Percentiles rank a stretch among this genome's conserved stretches.
phyloP scores from a whole-genome alignment of 176 grass and related monocot genomes.

The Carex cristatella region DNA sequence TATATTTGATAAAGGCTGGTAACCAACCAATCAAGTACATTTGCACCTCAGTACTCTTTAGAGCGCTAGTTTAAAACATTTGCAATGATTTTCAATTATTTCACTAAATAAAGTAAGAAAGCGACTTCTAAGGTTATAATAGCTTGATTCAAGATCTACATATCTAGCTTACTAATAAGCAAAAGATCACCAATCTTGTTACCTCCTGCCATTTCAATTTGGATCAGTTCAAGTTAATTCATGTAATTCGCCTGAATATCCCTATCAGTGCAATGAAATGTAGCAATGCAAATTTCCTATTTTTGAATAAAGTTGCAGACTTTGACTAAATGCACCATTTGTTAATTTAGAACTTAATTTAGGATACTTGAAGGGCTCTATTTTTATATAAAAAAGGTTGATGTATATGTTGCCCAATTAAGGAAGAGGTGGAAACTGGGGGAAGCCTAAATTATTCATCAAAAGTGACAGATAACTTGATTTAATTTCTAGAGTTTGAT shows the following conservation, averaged over 20 bases:
- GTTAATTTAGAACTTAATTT: not conserved
- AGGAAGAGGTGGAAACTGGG: not conserved
- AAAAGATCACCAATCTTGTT: not conserved
- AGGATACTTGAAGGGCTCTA: not conserved
- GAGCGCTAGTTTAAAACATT: not conserved
- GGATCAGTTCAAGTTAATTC: not conserved
- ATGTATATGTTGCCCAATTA: not conserved
- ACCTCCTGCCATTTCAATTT: not conserved
- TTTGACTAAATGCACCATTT: not conserved
- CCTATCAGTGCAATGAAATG: not conserved
- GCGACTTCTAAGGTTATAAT: not conserved
- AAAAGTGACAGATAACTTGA: not conserved
- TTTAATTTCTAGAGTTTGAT: not conserved
- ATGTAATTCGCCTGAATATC: not conserved
- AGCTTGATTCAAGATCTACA: not conserved
- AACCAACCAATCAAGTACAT: conserved; percentile 7
- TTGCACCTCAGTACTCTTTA: not conserved
- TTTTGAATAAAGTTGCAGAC: not conserved
- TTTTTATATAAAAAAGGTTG: too few relatives aligned
- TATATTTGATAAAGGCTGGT: conserved; percentile 10
- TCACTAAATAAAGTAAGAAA: conserved; percentile 26
- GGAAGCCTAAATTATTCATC: not conserved
- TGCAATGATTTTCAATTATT: conserved; percentile 22
- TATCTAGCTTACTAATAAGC: not conserved
- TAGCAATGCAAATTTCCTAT: not conserved